These are phyloP conservation scores for Leccinum fuscescens DNA, from an alignment of 1,284 basidiomycete species.

Conservation along the genomic window DNA sequence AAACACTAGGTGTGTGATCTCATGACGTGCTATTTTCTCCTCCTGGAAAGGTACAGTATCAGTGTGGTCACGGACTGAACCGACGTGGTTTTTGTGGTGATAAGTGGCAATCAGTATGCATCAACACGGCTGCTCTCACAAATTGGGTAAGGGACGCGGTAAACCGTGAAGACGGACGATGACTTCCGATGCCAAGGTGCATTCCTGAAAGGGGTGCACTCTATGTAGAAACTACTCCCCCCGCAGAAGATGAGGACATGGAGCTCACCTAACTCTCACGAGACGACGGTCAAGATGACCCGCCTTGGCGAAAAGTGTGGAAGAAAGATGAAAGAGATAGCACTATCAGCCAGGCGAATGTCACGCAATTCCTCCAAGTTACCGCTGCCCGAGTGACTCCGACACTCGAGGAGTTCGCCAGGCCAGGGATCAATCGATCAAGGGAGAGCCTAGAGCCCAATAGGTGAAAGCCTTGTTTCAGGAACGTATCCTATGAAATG, in stretches of 20 bases:
- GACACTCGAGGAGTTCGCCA: conserved; percentile 2
- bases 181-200: neutral
- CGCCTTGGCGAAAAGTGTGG: neutral
- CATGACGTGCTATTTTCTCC: conserved; percentile 1
- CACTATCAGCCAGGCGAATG: neutral
- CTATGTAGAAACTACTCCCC: neutral
- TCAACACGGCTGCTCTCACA: neutral
- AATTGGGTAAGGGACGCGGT: neutral
- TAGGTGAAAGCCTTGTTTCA: conserved; percentile 1
- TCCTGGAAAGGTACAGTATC: neutral
- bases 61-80: conserved; percentile 1
- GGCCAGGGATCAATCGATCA: neutral
- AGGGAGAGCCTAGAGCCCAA: neutral
- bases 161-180: neutral
- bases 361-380: neutral
- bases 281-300: neutral
- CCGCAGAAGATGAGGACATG: neutral
- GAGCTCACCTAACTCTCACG: neutral
- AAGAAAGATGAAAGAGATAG: neutral
- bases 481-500: neutral
- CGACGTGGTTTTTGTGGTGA: conserved; percentile 2
- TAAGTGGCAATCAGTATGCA: conserved; percentile 6
- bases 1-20: neutral
- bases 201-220: neutral
- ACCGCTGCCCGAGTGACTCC: neutral